Conservation (phyloP, 192 early-diverging fungal genomes). For the Coemansia sp. region DNA sequence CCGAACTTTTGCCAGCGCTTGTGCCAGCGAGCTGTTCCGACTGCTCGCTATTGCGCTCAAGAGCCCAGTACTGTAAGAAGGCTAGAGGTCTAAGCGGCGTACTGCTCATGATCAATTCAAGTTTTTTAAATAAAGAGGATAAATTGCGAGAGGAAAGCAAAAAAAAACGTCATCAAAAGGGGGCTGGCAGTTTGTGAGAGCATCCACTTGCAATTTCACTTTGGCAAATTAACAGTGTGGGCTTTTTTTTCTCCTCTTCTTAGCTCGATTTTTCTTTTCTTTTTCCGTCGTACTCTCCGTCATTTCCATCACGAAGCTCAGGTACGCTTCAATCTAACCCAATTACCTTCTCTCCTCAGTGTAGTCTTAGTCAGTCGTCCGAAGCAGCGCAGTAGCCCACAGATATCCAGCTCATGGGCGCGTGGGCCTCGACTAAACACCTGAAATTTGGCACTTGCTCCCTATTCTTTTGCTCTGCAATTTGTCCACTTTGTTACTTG, state of each 20-base stretch:
- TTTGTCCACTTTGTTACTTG: not conserved
- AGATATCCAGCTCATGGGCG: not conserved
- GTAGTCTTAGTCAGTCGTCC: not conserved
- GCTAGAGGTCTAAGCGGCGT: slow-evolving; percentile 7
- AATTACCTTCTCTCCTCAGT: not conserved
- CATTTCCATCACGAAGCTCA: slow-evolving; percentile 16
- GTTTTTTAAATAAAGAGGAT: not conserved
- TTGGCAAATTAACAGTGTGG: not conserved
- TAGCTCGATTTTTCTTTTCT: not conserved
- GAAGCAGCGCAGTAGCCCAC: not conserved
- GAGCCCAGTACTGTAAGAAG: slow-evolving; percentile 35
- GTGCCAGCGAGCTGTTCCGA: not conserved
- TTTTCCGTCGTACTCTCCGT: not conserved
- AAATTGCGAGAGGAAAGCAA: not conserved
- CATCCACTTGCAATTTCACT: not conserved
- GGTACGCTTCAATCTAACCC: slow-evolving; percentile 12
- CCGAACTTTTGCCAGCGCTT: not conserved
- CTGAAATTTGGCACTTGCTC: not conserved
- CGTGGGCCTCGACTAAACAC: not conserved
- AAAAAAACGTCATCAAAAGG: not conserved
- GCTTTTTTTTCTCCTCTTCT: not conserved
- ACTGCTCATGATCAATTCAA: not conserved
- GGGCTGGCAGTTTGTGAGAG: too few relatives aligned
- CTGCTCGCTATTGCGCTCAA: slow-evolving; percentile 18
- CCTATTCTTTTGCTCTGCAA: not conserved